Evolutionary conservation across 2,329 filamentous ascomycete species (phyloP).

Genomic region (Aspergillus costaricaensis): DNA sequence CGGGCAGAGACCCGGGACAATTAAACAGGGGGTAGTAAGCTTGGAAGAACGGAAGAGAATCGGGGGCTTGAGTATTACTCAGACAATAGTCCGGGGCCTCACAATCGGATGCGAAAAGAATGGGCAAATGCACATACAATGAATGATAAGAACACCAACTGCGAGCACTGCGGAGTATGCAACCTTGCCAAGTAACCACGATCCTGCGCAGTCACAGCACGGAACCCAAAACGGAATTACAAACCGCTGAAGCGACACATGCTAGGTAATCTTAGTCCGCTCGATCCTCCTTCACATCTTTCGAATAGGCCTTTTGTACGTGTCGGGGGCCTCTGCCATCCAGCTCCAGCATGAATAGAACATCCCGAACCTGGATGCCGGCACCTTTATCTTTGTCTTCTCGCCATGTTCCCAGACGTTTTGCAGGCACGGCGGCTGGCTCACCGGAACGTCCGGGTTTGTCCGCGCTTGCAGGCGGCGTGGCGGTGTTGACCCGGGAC

Average conservation of each 20-base stretch:
- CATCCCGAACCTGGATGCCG: constrained; percentile 81
- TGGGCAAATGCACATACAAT: constrained; percentile 10
- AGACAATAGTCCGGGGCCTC: not conserved
- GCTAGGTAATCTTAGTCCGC: constrained; percentile 24
- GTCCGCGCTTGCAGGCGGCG: constrained; percentile 33
- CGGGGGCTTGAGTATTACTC: not conserved
- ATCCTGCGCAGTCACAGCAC: constrained; percentile 23
- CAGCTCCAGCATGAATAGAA: constrained; percentile 75
- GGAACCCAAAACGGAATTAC: not conserved
- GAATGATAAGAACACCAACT: constrained; percentile 11
- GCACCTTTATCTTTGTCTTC: constrained; percentile 76
- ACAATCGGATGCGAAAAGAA: not conserved
- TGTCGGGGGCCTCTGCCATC: constrained; percentile 61
- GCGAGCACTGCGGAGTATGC: constrained; percentile 17
- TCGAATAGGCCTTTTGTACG: constrained; percentile 47
- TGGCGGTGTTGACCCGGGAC: constrained; percentile 34
- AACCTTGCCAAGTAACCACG: constrained; percentile 29
- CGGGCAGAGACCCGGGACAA: not conserved
- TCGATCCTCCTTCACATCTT: constrained; percentile 45
- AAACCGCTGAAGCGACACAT: not conserved
- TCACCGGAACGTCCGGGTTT: constrained; percentile 32
- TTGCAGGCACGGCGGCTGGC: constrained; percentile 48
- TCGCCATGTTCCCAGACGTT: constrained; percentile 71
- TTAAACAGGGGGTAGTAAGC: not conserved
- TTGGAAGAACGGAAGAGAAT: not conserved